Base-by-base conservation (phyloP, 257 asterid genomes). In the Scutellaria minor region DNA sequence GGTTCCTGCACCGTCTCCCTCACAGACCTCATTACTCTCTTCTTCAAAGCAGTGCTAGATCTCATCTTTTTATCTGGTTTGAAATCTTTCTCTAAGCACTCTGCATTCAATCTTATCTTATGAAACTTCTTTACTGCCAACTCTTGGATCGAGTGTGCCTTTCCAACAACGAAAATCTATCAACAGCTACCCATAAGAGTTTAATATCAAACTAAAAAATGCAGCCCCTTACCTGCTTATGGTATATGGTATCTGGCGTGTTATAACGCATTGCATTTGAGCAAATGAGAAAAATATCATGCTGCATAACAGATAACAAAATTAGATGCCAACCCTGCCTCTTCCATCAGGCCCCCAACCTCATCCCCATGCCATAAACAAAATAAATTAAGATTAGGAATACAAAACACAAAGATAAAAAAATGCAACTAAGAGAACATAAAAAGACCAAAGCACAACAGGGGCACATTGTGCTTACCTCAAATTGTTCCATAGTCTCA, bases 231-330 rank as follows among this genome's bases (percentile, higher is more conserved):
- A 92, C 98, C 90, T 93, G 98, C 79, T 87, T 90, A 79, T 88
- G 44, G 71, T 90, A 93, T 80, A 93, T 64, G 51, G 98, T 90
- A 80, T 87, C 88, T 9, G 98, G 85, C 31, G 86, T 80, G 83
- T 93, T 93, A 79, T 93, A 93, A 69, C 84, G 90, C 98, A 93
- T 90, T 58, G 97, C 97, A 13, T 93, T 93, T 58, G 93, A 83
- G 84, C 98, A 88, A 73, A 93, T 86, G 70, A 88, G 89, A 70
- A 81, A 88, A 64, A 93, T 78, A 78, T 93, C 98, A 77, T 87
- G 81, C 98, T 93, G 95, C 78, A 81, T 7, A 63, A 66, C 41
- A 64, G 40, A 65, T 62, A 66, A 66, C 37, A 50, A 5, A 41
- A 37, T 37, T 54, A 47, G 47, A 44, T 64, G 70, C n/a, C 12